phyloP scores from a whole-genome alignment of 78 protist genomes.

The Thecamonas trahens region DNA sequence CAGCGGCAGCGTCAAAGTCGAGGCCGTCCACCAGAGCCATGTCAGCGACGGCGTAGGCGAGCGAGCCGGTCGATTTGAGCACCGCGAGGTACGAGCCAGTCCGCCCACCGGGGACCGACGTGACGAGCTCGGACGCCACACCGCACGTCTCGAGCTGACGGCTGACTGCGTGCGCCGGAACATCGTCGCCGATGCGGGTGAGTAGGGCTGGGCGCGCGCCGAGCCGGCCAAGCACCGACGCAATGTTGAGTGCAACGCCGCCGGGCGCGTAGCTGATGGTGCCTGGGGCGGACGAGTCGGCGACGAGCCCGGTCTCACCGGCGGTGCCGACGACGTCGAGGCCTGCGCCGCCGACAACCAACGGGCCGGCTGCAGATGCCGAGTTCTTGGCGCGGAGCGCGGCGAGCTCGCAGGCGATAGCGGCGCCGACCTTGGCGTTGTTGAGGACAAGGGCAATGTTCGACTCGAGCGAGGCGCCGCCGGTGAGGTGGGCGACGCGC shows the following conservation, averaged over 20 bases:
- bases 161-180: no score
- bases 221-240: background rate
- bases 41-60: no score
- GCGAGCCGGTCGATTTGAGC: no score
- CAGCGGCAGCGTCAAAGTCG: no score
- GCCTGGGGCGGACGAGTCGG: background rate
- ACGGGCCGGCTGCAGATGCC: background rate
- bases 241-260: background rate
- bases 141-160: no score
- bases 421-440: slow-evolving; percentile 83
- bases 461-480: slow-evolving; percentile 66
- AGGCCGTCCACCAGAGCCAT: no score
- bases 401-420: slow-evolving; percentile 44
- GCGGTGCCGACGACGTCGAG: background rate
- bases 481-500: slow-evolving; percentile 50
- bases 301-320: background rate
- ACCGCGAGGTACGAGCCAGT: no score
- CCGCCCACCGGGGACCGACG: no score
- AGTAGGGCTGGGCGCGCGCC: background rate
- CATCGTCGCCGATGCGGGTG: background rate
- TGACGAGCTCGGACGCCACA: no score
- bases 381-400: background rate
- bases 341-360: background rate
- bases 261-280: background rate
- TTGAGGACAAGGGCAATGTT: slow-evolving; percentile 60